Evolutionary conservation across 495 filamentous ascomycete species (phyloP), one percentile per base, ranked within the genome.

Genomic region (Hypoxylon fuscum): DNA sequence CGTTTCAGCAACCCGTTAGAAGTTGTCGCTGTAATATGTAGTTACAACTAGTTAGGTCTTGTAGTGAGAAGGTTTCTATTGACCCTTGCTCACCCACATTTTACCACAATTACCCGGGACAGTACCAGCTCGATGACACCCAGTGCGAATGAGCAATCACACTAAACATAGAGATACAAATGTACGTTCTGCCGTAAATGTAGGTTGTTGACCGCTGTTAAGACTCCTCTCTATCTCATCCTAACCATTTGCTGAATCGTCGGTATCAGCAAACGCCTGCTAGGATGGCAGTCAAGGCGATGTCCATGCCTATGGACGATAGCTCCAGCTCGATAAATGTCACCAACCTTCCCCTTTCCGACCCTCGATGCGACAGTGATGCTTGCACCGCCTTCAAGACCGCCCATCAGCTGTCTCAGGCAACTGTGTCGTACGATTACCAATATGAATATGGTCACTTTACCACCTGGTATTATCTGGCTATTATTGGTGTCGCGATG

Each of bases 361-460:
- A 78, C 40, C 76, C 75, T 6, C 34, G 23, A 7, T 77, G 76
- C 42, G 51, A 58, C 32, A 74, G 65, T 46, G 74, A 76, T 17
- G 53, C 59, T 25, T 77, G 76, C 44, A 32, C 51, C 14, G 74
- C 72, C 11, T 77, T 72, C 66, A 55, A 74, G 5, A 64, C 60
- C 2, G 74, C 64, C 8, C 62, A 74, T 18, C 45, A 68, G 18
- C 66, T 56, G 6, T 75, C 70, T 10, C 74, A 79, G 49, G 62
- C 62, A 1, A 35, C 54, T 10, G 66, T 76, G 4, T 68, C 68
- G 3, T 76, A 64, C 35, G 50, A 55, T 14, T 52, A 54, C 9
- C 75, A 76, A 41, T 76, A 60, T 27, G 38, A 64, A 4, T 79
- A 79, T 43, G 76, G 72, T 0, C 64, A 74, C 23, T 79, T 53